These are phyloP conservation scores for Cytospora piceae DNA, from an alignment of 2,329 filamentous ascomycete genomes.

Conservation along the genomic window DNA sequence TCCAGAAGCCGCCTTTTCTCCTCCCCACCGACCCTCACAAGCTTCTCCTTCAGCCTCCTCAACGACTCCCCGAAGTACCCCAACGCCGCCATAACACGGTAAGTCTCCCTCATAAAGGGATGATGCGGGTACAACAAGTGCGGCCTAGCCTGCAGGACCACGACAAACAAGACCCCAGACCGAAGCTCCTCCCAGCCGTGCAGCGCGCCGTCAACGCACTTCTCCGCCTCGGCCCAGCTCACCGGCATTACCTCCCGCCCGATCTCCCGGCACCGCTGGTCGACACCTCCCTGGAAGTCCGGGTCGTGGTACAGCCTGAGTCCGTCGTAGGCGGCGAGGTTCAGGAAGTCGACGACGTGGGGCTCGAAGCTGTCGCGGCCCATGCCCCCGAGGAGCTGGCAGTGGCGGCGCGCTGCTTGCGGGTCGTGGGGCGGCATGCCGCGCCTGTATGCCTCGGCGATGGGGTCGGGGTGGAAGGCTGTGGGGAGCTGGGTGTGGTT, in stretches of 20 bases:
- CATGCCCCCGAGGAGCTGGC: background rate
- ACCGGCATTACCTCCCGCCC: background rate
- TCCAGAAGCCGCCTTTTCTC: background rate
- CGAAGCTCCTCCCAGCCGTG: background rate
- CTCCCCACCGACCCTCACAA: background rate
- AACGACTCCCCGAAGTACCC: constrained; percentile 1
- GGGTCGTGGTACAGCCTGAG: background rate
- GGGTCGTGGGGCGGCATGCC: background rate
- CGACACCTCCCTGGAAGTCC: background rate
- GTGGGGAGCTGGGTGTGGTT: background rate
- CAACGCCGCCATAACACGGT: background rate
- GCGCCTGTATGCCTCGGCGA: background rate
- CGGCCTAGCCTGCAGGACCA: background rate
- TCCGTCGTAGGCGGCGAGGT: background rate
- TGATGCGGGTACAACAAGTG: background rate
- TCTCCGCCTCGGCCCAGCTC: background rate
- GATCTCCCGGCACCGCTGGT: background rate
- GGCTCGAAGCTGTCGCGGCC: background rate
- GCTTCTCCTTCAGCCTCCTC: background rate
- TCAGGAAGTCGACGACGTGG: background rate
- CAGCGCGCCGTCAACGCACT: background rate
- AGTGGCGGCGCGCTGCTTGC: no score
- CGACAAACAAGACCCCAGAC: background rate
- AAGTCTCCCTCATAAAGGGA: background rate
- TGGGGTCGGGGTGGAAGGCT: background rate